These are phyloP conservation scores for Xylariaceae sp. DNA, from an alignment of 2,329 filamentous ascomycete genomes.

Conservation along the genomic window DNA sequence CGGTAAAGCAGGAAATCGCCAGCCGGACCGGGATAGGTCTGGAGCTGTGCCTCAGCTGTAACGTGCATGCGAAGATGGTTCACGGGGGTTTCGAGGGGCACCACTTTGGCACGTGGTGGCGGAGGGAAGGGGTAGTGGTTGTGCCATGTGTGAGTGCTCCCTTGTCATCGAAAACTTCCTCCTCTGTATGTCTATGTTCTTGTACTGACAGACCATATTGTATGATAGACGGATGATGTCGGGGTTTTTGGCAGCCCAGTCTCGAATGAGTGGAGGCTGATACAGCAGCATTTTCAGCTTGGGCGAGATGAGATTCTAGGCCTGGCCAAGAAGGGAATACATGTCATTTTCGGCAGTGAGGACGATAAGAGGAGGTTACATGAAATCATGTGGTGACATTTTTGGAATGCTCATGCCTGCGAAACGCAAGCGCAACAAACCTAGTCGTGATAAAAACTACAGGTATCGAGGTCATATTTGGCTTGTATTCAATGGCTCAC, in stretches of 20 bases:
- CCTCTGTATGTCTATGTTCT: background rate
- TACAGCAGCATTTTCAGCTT: slow-evolving; percentile 65
- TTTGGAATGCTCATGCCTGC: too few species aligned
- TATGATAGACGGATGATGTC: slow-evolving; percentile 72
- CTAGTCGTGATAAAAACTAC: too few species aligned
- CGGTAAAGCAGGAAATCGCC: slow-evolving; percentile 51
- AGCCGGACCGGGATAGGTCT: slow-evolving; percentile 50
- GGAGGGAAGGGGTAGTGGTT: slow-evolving; percentile 53
- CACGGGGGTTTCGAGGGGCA: slow-evolving; percentile 62
- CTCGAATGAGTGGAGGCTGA: slow-evolving; percentile 73
- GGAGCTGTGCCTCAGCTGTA: slow-evolving; percentile 77
- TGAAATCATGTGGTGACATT: too few species aligned
- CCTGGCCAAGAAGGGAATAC: slow-evolving; percentile 57
- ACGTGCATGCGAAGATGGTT: slow-evolving; percentile 72
- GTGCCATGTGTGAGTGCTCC: slow-evolving; percentile 55
- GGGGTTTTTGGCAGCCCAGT: slow-evolving; percentile 74
- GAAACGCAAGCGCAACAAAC: too few species aligned
- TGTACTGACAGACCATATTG: slow-evolving; percentile 1
- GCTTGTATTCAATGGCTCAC: too few species aligned
- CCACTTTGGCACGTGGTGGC: slow-evolving; percentile 73
- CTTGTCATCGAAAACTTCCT: background rate
- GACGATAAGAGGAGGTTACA: slow-evolving; percentile 56
- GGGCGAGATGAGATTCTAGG: slow-evolving; percentile 38
- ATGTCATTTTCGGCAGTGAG: slow-evolving; percentile 62
- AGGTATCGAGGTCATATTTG: too few species aligned